These are phyloP conservation scores for Dovyalis caffra DNA, from an alignment of 345 rosid species.

Conservation along the genomic window DNA sequence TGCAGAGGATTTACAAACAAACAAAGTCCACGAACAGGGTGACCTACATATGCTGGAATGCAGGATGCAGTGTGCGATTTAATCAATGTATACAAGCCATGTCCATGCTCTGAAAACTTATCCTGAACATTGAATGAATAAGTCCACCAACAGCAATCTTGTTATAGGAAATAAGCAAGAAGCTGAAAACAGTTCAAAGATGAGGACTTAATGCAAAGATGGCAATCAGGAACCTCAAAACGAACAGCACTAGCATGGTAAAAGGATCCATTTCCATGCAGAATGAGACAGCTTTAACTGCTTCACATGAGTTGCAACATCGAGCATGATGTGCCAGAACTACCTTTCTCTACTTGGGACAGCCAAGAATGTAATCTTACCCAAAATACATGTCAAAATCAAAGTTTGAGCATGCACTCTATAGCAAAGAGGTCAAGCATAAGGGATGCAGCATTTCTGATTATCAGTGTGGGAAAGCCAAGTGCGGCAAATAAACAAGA, in stretches of 20 bases:
- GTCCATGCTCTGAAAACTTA: slow-evolving; percentile 6
- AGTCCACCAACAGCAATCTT: slow-evolving; percentile 13
- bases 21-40: slow-evolving; percentile 11
- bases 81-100: slow-evolving; percentile 4
- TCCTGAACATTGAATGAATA: slow-evolving; percentile 12
- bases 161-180: slow-evolving; percentile 1
- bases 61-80: neutral
- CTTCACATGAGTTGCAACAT: neutral
- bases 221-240: slow-evolving; percentile 17
- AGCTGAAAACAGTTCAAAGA: slow-evolving; percentile 17
- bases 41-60: neutral
- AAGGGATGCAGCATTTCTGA: slow-evolving; percentile 6
- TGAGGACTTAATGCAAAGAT: slow-evolving; percentile 2
- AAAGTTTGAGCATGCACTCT: neutral
- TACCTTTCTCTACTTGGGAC: neutral
- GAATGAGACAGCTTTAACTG: slow-evolving; percentile 13
- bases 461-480: slow-evolving; percentile 9
- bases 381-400: neutral
- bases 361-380: slow-evolving; percentile 7
- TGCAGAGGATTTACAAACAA: neutral
- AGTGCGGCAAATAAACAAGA: slow-evolving; percentile 18
- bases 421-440: slow-evolving; percentile 16
- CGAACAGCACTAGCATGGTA: slow-evolving; percentile 9
- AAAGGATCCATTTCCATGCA: slow-evolving; percentile 10
- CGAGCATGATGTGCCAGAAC: neutral